Evolutionary conservation across 768 basidiomycete genomes (phyloP).

Genomic region (Rhodotorula graminis): DNA sequence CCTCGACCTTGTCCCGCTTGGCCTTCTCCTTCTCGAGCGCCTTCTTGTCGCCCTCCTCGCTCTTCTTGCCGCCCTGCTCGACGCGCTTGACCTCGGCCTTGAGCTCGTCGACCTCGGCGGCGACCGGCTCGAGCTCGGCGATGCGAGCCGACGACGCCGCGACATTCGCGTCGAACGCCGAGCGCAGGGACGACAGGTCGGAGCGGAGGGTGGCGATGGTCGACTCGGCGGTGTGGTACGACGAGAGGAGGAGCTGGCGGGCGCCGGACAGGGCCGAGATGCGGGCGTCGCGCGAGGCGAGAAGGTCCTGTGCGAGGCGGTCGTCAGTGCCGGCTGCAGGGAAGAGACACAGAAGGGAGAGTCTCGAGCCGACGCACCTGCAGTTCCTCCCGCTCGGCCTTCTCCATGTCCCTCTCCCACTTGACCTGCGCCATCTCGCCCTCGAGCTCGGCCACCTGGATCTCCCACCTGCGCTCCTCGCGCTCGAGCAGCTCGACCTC

Average conservation of each 20-base stretch:
- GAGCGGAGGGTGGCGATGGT: slow-evolving; percentile 19
- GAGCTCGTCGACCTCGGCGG: background rate
- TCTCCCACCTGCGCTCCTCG: slow-evolving; percentile 31
- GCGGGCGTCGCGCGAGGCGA: background rate
- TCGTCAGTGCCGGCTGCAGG: too few species aligned
- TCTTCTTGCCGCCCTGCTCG: slow-evolving; percentile 12
- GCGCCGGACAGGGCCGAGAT: slow-evolving; percentile 16
- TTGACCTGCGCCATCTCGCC: background rate
- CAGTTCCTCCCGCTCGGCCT: slow-evolving; percentile 21
- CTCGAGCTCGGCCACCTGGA: slow-evolving; percentile 12
- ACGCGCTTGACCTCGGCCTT: slow-evolving; percentile 4
- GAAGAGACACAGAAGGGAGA: background rate
- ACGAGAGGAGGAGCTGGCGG: slow-evolving; percentile 24
- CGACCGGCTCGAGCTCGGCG: background rate
- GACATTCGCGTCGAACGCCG: background rate
- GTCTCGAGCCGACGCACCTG: slow-evolving; percentile 13
- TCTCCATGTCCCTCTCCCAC: slow-evolving; percentile 4
- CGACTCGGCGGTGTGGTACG: slow-evolving; percentile 11
- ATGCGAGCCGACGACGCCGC: background rate
- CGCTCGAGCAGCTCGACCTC: slow-evolving; percentile 34
- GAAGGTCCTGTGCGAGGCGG: slow-evolving; percentile 1
- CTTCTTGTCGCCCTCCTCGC: background rate
- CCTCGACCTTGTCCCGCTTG: slow-evolving; percentile 9
- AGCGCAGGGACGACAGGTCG: slow-evolving; percentile 8
- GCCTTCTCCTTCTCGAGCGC: slow-evolving; percentile 21